phyloP scores from a whole-genome alignment of 352 stramenopile species.

The Pelagophyceae sp. region DNA sequence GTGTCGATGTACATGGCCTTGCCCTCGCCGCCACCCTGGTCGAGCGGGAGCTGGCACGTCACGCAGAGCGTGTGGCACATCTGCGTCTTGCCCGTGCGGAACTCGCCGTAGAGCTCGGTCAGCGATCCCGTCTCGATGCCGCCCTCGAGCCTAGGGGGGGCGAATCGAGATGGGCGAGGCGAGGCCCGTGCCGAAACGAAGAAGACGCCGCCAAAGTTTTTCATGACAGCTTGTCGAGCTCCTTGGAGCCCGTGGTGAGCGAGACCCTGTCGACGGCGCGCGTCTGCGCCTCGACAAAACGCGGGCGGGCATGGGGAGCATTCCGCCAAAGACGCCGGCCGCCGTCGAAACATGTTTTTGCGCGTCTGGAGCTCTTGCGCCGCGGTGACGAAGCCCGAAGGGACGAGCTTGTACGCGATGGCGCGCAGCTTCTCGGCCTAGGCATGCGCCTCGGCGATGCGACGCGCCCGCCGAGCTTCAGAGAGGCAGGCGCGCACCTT shows the following conservation, averaged over 20 bases:
- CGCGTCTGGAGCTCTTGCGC: slow-evolving; percentile 60
- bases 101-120: slow-evolving; percentile 97
- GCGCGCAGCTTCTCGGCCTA: slow-evolving; percentile 91
- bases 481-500: slow-evolving; percentile 63
- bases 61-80: slow-evolving; percentile 99
- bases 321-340: too few relatives aligned
- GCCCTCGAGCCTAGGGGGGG: slow-evolving; percentile 50
- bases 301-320: too few relatives aligned
- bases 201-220: background rate
- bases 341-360: slow-evolving; percentile 34
- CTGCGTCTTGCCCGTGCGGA: slow-evolving; percentile 97
- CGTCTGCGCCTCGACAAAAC: slow-evolving; percentile 17
- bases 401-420: slow-evolving; percentile 88
- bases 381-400: slow-evolving; percentile 97
- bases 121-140: slow-evolving; percentile 94
- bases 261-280: slow-evolving; percentile 62
- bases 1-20: slow-evolving; percentile 98
- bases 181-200: too few relatives aligned
- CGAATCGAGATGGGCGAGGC: too few relatives aligned
- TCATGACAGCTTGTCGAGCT: slow-evolving; percentile 59
- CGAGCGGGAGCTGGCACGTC: slow-evolving; percentile 92
- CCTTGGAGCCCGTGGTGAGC: slow-evolving; percentile 73
- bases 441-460: too few relatives aligned
- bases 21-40: slow-evolving; percentile 58
- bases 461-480: too few relatives aligned